Evolutionary conservation across 208 protist species (phyloP), one percentile per base, ranked within the genome.

Genomic region (Leishmania martiniquensis): DNA sequence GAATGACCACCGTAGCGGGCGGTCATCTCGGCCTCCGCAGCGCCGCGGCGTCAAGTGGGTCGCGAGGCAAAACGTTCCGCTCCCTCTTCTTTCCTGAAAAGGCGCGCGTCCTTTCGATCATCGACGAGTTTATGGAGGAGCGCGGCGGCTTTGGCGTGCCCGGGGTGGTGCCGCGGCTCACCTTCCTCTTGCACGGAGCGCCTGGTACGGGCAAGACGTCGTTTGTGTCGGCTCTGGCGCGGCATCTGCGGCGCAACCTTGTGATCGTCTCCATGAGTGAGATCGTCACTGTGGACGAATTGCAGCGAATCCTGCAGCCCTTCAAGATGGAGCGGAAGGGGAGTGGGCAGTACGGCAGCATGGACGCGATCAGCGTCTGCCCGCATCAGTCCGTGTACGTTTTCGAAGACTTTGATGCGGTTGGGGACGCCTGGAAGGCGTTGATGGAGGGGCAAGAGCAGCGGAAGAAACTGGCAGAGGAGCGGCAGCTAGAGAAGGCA

Each of bases 151-250:
- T 91, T 78, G 91, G 80, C 15, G 74, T 94, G 5, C 88, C 91
- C 0, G 91, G 90, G 1, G 86, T 91, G n/a, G 76, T 87, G 39
- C 82, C 93, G 44, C 86, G 91, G 47, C 81, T 98, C 2, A 88
- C 86, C 44, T 83, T 97, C 44, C 90, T 98, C 25, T 76, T 99
- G 25, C 76, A 98, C 87, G 97, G 97, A 9, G 88, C 95, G 32
- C 96, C 97, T 15, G 98, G 98, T 0, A 99, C 97, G 10, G 97
- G 93, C 37, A 99, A 99, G 84, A 99, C 97, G 20, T 94, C 90
- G 44, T 82, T 97, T 55, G 89, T 98, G 32, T 95, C 96, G 72
- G 90, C 91, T 7, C 86, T 98, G 29, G 96, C 96, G n/a, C 68
- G 72, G 7, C 77, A 93, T 71, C 82, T 96, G 54, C 65, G 75